Evolutionary conservation across 2,329 filamentous ascomycete genomes (phyloP).

Genomic region (Venturia nashicola): DNA sequence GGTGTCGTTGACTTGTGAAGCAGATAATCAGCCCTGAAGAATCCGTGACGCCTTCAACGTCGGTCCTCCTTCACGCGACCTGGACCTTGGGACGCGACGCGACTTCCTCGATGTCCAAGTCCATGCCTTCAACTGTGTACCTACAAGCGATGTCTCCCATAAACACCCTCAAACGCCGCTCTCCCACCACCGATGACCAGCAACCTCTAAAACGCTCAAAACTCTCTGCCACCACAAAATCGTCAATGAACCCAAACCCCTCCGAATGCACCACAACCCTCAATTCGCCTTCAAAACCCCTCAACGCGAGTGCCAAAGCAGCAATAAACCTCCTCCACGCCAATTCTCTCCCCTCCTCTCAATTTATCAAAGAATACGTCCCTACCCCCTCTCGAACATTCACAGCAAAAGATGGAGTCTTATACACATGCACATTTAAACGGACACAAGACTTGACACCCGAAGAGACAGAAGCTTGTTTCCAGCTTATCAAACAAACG

Average conservation of each 20-base stretch:
- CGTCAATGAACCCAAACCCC: too few species aligned
- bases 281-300: not conserved
- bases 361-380: not conserved
- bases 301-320: not conserved
- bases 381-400: not conserved
- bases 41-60: not conserved
- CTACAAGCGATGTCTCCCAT: not conserved
- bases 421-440: not conserved
- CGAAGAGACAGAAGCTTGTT: slow-evolving; percentile 2
- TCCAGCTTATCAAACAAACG: slow-evolving; percentile 7
- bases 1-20: not conserved
- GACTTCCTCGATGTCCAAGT: not conserved
- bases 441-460: not conserved
- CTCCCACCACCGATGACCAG: not conserved
- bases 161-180: not conserved
- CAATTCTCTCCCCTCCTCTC: not conserved
- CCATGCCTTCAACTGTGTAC: not conserved
- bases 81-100: not conserved
- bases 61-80: not conserved
- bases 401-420: not conserved
- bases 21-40: not conserved
- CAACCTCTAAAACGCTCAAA: not conserved
- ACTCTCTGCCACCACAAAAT: not conserved
- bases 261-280: not conserved
- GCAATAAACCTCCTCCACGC: not conserved